Evolutionary conservation across 148 eudicot genomes (phyloP).

Genomic region (Silene uniflora): DNA sequence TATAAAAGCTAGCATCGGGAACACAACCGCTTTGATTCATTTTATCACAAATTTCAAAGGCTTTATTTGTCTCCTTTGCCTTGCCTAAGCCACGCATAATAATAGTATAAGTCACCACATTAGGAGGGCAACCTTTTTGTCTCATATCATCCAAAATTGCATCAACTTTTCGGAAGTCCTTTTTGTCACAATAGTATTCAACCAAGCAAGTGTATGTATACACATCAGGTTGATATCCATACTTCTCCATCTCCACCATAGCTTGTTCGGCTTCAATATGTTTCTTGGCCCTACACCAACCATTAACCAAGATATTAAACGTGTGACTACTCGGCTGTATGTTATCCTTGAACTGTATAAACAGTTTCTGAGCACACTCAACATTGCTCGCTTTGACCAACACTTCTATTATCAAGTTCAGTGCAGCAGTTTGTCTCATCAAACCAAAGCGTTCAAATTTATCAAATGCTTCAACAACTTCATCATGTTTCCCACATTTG

Average conservation of each 20-base stretch:
- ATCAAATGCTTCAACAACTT: slow-evolving; percentile 57
- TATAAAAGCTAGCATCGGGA: slow-evolving; percentile 60
- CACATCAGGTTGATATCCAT: slow-evolving; percentile 56
- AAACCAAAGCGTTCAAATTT: slow-evolving; percentile 48
- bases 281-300: no score
- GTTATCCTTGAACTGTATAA: slow-evolving; percentile 42
- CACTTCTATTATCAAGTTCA: slow-evolving; percentile 62
- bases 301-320: slow-evolving; percentile 67
- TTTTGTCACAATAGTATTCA: slow-evolving; percentile 56
- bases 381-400: slow-evolving; percentile 58
- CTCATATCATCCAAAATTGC: slow-evolving; percentile 58
- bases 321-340: slow-evolving; percentile 42
- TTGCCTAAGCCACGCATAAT: slow-evolving; percentile 63
- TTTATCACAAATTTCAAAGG: slow-evolving; percentile 53
- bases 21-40: slow-evolving; percentile 52
- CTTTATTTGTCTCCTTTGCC: slow-evolving; percentile 59
- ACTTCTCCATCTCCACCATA: slow-evolving; percentile 50
- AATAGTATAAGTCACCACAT: slow-evolving; percentile 68
- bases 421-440: slow-evolving; percentile 39
- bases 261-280: slow-evolving; percentile 42
- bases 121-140: slow-evolving; percentile 51
- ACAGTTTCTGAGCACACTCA: slow-evolving; percentile 68
- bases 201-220: no score
- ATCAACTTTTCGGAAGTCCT: slow-evolving; percentile 62
- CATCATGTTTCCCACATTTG: slow-evolving; percentile 44